These are phyloP conservation scores for Dendrocalamus sinicus DNA, from an alignment of 176 grass and related monocot species.

Conservation along the genomic window DNA sequence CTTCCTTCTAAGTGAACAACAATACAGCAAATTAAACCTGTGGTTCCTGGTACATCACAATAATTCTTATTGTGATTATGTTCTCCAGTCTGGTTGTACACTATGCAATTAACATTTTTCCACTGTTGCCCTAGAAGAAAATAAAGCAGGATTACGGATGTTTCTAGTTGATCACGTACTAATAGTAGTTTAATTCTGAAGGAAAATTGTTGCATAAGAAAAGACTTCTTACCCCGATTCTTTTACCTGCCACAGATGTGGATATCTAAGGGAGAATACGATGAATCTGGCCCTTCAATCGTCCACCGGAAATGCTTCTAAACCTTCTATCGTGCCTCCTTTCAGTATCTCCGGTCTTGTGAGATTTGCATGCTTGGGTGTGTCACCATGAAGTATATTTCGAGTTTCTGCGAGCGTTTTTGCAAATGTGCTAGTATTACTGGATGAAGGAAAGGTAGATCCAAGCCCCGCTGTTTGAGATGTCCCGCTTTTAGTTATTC, in stretches of 20 bases:
- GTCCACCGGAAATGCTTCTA: constrained; percentile 58
- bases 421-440: neutral
- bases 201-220: neutral
- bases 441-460: constrained; percentile 13
- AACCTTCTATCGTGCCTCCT: neutral
- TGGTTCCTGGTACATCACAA: neutral
- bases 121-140: neutral
- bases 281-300: constrained; percentile 54
- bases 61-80: neutral
- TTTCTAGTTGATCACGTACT: neutral
- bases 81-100: neutral
- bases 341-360: neutral
- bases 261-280: constrained; percentile 57
- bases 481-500: constrained; percentile 9
- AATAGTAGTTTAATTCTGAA: neutral
- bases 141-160: neutral
- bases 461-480: neutral
- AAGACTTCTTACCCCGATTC: neutral
- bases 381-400: constrained; percentile 29
- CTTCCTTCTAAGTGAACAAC: neutral
- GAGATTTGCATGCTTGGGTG: constrained; percentile 18
- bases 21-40: neutral
- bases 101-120: neutral
- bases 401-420: constrained; percentile 20
- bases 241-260: constrained; percentile 43